phyloP scores from a whole-genome alignment of 2,329 filamentous ascomycete species.

The Furcasterigmium sp. region DNA sequence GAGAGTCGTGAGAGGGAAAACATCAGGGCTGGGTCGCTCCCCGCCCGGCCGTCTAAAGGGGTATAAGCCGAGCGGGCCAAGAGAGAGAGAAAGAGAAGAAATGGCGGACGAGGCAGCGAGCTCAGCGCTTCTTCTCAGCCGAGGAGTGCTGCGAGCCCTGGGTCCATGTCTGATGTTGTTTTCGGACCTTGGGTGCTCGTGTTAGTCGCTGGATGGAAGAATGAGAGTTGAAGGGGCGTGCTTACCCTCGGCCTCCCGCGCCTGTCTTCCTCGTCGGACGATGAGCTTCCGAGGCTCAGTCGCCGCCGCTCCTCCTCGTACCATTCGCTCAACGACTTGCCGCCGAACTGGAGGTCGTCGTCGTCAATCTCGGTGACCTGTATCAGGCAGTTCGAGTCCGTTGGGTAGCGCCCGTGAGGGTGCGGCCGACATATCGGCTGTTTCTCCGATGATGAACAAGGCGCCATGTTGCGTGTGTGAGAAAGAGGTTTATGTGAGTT shows the following conservation, averaged over 20 bases:
- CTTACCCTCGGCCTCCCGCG: slow-evolving; percentile 30
- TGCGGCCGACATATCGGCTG: neutral
- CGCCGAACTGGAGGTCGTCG: slow-evolving; percentile 55
- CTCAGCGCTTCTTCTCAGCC: no score
- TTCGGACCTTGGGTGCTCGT: no score
- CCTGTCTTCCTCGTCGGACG: slow-evolving; percentile 31
- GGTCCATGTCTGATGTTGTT: no score
- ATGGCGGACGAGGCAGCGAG: neutral
- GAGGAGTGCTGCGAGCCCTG: no score
- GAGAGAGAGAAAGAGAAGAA: neutral
- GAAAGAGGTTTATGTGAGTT: neutral
- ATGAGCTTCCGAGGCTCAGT: slow-evolving; percentile 26
- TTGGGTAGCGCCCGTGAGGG: slow-evolving; percentile 1
- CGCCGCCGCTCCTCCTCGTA: slow-evolving; percentile 53
- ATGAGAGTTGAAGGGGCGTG: no score
- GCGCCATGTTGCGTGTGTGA: neutral
- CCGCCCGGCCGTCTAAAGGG: no score
- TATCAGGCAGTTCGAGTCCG: slow-evolving; percentile 37
- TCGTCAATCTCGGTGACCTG: slow-evolving; percentile 54
- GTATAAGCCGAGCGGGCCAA: no score
- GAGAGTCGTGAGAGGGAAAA: no score
- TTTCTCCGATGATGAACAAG: slow-evolving; percentile 2
- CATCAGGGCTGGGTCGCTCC: no score
- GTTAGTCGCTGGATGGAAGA: no score
- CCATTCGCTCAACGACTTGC: slow-evolving; percentile 54